A percentile compares a stretch with the other conserved stretches of the same genome.
Evolutionary conservation across 305 asterid genomes (phyloP).

Genomic region (Solanum aculeatissimum): DNA sequence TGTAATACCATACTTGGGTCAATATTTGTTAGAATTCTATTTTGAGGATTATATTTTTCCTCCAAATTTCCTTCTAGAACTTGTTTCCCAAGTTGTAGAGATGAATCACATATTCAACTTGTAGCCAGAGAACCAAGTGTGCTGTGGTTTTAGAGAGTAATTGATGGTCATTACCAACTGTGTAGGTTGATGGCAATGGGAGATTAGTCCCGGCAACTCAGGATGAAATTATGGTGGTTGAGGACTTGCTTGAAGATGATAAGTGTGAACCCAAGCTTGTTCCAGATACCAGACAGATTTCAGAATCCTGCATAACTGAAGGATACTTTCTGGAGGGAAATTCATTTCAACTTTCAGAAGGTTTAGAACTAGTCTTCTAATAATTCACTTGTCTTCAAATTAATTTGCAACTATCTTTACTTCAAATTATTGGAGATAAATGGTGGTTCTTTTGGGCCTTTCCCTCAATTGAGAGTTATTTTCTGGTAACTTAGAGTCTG

Average conservation of each 20-base stretch:
- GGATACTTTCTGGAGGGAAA: constrained; percentile 14
- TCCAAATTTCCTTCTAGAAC: not conserved
- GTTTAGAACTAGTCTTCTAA: constrained; percentile 7
- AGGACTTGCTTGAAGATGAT: constrained; percentile 63
- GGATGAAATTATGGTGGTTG: constrained; percentile 75
- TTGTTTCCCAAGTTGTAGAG: not conserved
- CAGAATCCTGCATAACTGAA: constrained; percentile 18
- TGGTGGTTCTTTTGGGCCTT: not conserved
- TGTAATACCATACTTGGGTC: not conserved
- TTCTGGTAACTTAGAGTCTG: constrained; percentile 26
- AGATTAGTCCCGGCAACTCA: constrained; percentile 91
- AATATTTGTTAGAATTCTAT: not conserved
- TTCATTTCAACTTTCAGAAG: constrained; percentile 30
- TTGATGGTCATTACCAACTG: constrained; percentile 9
- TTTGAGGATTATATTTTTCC: not conserved
- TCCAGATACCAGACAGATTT: constrained; percentile 22
- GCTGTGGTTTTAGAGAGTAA: constrained; percentile 2
- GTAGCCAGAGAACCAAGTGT: constrained; percentile 1
- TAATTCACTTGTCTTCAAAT: not conserved
- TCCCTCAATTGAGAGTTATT: constrained; percentile 1
- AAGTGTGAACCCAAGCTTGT: constrained; percentile 24
- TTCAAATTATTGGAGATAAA: not conserved
- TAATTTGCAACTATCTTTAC: not conserved
- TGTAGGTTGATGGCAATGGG: constrained; percentile 84
- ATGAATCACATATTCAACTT: not conserved